These are phyloP conservation scores for Neoboletus brunneissimus DNA, from an alignment of 768 basidiomycete genomes.

Conservation along the genomic window DNA sequence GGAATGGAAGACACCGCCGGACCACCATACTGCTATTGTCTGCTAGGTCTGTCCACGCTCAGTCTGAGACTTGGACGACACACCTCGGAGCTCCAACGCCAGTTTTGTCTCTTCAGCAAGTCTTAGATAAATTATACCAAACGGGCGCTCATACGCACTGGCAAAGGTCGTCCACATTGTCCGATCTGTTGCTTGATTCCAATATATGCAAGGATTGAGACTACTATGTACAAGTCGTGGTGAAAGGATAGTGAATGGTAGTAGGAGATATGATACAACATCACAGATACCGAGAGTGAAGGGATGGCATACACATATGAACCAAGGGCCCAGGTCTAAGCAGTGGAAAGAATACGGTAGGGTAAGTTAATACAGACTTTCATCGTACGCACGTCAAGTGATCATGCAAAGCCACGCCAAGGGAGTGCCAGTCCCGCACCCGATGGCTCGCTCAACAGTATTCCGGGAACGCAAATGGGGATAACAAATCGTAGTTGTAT, in stretches of 20 bases:
- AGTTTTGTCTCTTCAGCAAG: neutral
- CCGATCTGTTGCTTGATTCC: neutral
- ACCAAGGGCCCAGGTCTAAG: conserved; percentile 1
- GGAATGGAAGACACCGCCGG: neutral
- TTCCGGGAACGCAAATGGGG: conserved; percentile 18
- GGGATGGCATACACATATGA: neutral
- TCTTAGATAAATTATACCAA: neutral
- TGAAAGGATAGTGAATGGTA: neutral
- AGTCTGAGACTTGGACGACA: neutral
- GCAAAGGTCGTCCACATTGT: neutral
- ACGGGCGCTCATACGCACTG: neutral
- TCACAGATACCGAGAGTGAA: neutral
- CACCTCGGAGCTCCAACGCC: neutral
- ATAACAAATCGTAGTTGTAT: conserved; percentile 26
- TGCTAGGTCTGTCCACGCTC: neutral
- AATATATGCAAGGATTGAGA: neutral
- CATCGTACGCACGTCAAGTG: neutral
- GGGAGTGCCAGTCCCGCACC: neutral
- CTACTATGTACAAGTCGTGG: neutral
- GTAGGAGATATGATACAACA: conserved; percentile 2
- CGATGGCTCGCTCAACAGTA: conserved; percentile 8
- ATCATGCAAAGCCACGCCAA: neutral
- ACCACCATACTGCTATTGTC: neutral
- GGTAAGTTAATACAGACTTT: neutral
- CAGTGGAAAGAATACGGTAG: neutral